These are phyloP conservation scores for Caryopteris hybrid DNA, from an alignment of 305 asterid species.

Conservation along the genomic window DNA sequence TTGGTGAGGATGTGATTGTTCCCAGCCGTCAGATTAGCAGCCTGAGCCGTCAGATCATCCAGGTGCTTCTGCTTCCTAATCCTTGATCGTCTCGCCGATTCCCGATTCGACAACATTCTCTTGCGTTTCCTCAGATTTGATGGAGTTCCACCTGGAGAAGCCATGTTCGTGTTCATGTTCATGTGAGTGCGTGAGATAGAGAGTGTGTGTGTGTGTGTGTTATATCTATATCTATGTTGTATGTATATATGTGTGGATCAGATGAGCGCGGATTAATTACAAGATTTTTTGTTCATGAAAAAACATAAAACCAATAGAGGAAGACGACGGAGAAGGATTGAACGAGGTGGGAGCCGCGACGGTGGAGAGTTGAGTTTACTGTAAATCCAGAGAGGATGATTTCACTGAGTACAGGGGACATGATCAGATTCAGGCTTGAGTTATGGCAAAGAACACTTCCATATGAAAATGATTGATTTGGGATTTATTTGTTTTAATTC, in stretches of 20 bases:
- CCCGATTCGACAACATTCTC: slow-evolving; percentile 63
- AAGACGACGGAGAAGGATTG: slow-evolving; percentile 54
- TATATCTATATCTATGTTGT: too few species aligned
- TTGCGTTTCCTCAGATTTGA: slow-evolving; percentile 47
- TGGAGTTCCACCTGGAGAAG: slow-evolving; percentile 26
- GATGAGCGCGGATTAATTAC: too few species aligned
- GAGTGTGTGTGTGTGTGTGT: too few species aligned
- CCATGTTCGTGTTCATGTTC: slow-evolving; percentile 7
- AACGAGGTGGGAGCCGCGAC: slow-evolving; percentile 52
- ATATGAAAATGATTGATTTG: slow-evolving; percentile 10
- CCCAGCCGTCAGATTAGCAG: slow-evolving; percentile 37
- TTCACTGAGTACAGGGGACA: slow-evolving; percentile 46
- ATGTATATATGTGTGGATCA: too few species aligned
- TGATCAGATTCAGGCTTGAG: neutral
- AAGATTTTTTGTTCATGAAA: slow-evolving; percentile 23
- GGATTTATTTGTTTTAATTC: neutral
- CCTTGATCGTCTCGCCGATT: slow-evolving; percentile 65
- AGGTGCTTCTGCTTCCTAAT: slow-evolving; percentile 61
- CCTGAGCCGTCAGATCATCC: slow-evolving; percentile 45
- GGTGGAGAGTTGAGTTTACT: slow-evolving; percentile 39
- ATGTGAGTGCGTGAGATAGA: too few species aligned
- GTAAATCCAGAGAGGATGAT: slow-evolving; percentile 44
- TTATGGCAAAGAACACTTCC: slow-evolving; percentile 1
- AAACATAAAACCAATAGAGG: slow-evolving; percentile 46
- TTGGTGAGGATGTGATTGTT: slow-evolving; percentile 35